A percentile compares a stretch with the other conserved stretches of the same genome.
phyloP scores from a whole-genome alignment of 192 early-diverging fungal genomes.

The Phlyctochytrium planicorne region DNA sequence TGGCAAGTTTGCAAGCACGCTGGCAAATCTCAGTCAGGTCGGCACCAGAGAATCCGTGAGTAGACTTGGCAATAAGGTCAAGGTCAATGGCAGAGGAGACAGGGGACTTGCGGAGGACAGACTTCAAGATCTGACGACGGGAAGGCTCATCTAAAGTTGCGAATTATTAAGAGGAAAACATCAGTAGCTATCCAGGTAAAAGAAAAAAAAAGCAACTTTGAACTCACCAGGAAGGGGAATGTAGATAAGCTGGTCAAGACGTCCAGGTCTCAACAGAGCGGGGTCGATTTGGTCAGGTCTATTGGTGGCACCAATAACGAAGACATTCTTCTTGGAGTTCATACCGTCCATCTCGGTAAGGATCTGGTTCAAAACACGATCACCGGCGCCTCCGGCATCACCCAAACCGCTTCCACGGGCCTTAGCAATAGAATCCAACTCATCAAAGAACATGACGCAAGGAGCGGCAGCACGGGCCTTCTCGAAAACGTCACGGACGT shows the following conservation, averaged over 20 bases:
- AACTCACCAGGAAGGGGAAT: conserved; percentile 75
- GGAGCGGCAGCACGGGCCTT: conserved; percentile 96
- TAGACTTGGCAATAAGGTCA: conserved; percentile 79
- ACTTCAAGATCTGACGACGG: conserved; percentile 77
- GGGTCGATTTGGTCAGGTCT: conserved; percentile 98
- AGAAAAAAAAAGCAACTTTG: not conserved
- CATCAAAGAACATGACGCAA: conserved; percentile 99
- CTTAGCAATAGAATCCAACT: conserved; percentile 97
- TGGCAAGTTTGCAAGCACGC: conserved; percentile 94
- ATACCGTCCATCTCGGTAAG: conserved; percentile 99
- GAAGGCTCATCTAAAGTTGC: conserved; percentile 83
- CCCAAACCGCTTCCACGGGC: conserved; percentile 71
- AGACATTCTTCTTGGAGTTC: conserved; percentile 99
- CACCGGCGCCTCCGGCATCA: conserved; percentile 90
- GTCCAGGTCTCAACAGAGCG: conserved; percentile 95
- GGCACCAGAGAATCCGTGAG: conserved; percentile 95
- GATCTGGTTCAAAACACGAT: conserved; percentile 98
- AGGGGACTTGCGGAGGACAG: conserved; percentile 93
- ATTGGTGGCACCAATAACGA: conserved; percentile 99
- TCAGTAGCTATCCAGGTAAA: not conserved
- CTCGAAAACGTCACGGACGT: conserved; percentile 99
- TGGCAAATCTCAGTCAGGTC: conserved; percentile 99
- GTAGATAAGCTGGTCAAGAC: conserved; percentile 98
- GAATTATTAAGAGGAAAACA: not conserved
- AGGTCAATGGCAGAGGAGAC: conserved; percentile 78